These are phyloP conservation scores for Leccinum barrowsii DNA, from an alignment of 768 basidiomycete genomes.

Conservation along the genomic window DNA sequence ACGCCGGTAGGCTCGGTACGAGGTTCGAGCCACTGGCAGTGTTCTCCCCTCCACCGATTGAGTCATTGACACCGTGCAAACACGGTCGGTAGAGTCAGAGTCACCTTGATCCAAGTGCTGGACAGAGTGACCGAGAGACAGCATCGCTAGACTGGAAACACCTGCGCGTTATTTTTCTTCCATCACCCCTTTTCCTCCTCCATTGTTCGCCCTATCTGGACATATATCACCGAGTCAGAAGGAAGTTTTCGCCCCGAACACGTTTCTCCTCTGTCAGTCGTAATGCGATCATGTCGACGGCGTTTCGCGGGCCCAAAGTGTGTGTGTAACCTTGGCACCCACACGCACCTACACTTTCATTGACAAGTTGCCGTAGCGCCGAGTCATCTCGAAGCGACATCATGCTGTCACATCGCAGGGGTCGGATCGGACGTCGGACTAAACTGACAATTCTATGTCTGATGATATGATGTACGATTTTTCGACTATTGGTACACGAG, in stretches of 20 bases:
- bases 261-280: not conserved
- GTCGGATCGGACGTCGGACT: not conserved
- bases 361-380: not conserved
- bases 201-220: slow-evolving; percentile 15
- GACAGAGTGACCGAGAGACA: not conserved
- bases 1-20: not conserved
- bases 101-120: not conserved
- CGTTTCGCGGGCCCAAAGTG: not conserved
- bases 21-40: too few relatives aligned
- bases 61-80: not conserved
- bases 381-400: not conserved
- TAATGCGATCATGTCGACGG: not conserved
- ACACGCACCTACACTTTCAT: not conserved
- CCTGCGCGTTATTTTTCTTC: not conserved
- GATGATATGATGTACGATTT: not conserved
- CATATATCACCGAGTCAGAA: not conserved
- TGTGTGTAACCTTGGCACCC: not conserved
- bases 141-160: not conserved
- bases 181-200: not conserved
- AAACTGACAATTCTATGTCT: not conserved
- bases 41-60: too few relatives aligned
- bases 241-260: not conserved
- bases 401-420: not conserved
- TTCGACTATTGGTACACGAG: not conserved
- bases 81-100: not conserved